These are phyloP conservation scores for Candolleomyces eurysporus DNA, from an alignment of 768 basidiomycete genomes.

Conservation along the genomic window DNA sequence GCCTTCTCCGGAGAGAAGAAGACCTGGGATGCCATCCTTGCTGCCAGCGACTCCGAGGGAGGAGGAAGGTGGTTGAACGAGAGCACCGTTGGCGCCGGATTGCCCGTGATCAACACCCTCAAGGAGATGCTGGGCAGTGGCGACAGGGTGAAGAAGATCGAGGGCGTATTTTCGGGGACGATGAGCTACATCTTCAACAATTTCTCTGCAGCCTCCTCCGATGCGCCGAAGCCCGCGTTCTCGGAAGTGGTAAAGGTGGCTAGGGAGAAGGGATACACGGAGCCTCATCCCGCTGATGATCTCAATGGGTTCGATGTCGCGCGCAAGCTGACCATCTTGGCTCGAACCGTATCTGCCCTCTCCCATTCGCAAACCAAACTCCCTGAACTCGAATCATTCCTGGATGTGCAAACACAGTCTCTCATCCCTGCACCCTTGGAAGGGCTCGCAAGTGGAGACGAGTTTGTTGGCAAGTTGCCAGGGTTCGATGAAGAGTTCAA, in stretches of 20 bases:
- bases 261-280: conserved; percentile 96
- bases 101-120: conserved; percentile 89
- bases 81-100: conserved; percentile 92
- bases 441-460: conserved; percentile 67
- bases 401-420: conserved; percentile 77
- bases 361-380: conserved; percentile 34
- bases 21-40: conserved; percentile 69
- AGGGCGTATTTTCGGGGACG: conserved; percentile 97
- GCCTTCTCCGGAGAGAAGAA: conserved; percentile 74
- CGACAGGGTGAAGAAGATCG: conserved; percentile 89
- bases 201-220: conserved; percentile 69
- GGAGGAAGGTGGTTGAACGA: conserved; percentile 80
- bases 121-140: conserved; percentile 92
- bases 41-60: conserved; percentile 48
- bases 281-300: conserved; percentile 97
- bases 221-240: conserved; percentile 63
- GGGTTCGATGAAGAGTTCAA: conserved; percentile 83
- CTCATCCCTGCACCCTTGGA: conserved; percentile 80
- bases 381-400: conserved; percentile 71
- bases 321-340: conserved; percentile 93
- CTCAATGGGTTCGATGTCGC: conserved; percentile 97
- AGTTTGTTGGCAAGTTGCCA: conserved; percentile 76
- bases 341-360: conserved; percentile 62
- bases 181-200: conserved; percentile 99
- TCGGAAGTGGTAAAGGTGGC: conserved; percentile 88